Evolutionary conservation across 768 basidiomycete species (phyloP).

Genomic region (Trametes cingulata): DNA sequence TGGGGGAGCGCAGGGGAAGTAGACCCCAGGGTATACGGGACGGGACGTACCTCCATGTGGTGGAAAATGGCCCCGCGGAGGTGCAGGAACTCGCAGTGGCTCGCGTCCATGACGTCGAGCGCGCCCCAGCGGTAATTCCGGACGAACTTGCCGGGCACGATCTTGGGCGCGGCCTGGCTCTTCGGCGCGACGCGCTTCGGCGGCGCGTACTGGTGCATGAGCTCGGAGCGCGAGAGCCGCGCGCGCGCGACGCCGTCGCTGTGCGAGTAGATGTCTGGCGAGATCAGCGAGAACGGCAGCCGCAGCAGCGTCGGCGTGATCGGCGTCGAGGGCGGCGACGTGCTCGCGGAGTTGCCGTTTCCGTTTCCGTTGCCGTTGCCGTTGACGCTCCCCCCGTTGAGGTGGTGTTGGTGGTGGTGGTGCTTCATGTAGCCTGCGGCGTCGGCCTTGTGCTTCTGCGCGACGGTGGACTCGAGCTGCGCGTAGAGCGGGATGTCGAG

Average conservation of each 20-base stretch:
- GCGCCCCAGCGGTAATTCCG: constrained; percentile 83
- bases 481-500: constrained; percentile 53
- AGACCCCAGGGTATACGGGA: constrained; percentile 2
- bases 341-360: constrained; percentile 43
- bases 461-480: constrained; percentile 23
- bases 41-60: constrained; percentile 75
- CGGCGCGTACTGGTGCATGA: constrained; percentile 73
- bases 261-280: constrained; percentile 82
- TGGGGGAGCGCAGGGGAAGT: too few relatives aligned
- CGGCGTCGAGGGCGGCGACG: constrained; percentile 62
- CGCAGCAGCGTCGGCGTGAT: constrained; percentile 59
- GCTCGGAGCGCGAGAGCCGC: constrained; percentile 64
- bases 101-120: constrained; percentile 76
- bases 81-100: constrained; percentile 78
- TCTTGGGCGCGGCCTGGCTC: constrained; percentile 42
- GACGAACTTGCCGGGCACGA: constrained; percentile 62
- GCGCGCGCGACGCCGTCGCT: constrained; percentile 72
- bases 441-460: constrained; percentile 34
- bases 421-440: constrained; percentile 48
- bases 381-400: too few relatives aligned
- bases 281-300: constrained; percentile 82
- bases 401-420: constrained; percentile 34
- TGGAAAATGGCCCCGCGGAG: constrained; percentile 82
- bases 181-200: constrained; percentile 41
- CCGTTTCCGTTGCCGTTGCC: constrained; percentile 58